phyloP scores from a whole-genome alignment of 768 basidiomycete genomes.

The Trametes coccinea region DNA sequence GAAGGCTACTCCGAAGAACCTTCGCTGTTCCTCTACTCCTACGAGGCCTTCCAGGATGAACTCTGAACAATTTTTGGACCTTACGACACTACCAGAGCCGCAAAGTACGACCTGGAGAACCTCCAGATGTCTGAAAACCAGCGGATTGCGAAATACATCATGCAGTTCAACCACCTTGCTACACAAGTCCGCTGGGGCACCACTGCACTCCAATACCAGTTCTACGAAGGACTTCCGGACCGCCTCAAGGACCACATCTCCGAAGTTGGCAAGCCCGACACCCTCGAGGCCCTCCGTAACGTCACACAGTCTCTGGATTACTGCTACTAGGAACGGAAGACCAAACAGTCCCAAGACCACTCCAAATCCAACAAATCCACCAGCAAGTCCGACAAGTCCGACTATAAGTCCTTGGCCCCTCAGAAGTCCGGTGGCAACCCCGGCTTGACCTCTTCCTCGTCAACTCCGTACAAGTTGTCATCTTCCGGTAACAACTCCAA shows the following conservation, averaged over 20 bases:
- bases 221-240: constrained; percentile 18
- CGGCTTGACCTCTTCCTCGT: no score
- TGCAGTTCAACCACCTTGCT: constrained; percentile 5
- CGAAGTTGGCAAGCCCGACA: constrained; percentile 5
- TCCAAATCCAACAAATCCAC: no score
- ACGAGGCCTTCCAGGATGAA: not conserved
- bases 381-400: not conserved
- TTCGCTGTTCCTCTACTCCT: not conserved
- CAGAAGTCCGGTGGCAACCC: not conserved
- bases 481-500: no score
- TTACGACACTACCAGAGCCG: not conserved
- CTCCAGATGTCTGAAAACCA: not conserved
- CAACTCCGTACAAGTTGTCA: no score
- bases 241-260: constrained; percentile 19
- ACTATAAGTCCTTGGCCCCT: not conserved
- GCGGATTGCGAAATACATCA: constrained; percentile 4
- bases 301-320: constrained; percentile 13
- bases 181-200: constrained; percentile 10
- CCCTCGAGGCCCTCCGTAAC: not conserved
- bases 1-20: no score
- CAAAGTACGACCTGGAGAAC: not conserved
- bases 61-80: not conserved
- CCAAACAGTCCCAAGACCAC: not conserved
- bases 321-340: constrained; percentile 21
- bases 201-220: constrained; percentile 14